A percentile compares a stretch with the other conserved stretches of the same genome.
phyloP scores from a whole-genome alignment of 2,329 filamentous ascomycete genomes.

The Neocucurbitaria cava region DNA sequence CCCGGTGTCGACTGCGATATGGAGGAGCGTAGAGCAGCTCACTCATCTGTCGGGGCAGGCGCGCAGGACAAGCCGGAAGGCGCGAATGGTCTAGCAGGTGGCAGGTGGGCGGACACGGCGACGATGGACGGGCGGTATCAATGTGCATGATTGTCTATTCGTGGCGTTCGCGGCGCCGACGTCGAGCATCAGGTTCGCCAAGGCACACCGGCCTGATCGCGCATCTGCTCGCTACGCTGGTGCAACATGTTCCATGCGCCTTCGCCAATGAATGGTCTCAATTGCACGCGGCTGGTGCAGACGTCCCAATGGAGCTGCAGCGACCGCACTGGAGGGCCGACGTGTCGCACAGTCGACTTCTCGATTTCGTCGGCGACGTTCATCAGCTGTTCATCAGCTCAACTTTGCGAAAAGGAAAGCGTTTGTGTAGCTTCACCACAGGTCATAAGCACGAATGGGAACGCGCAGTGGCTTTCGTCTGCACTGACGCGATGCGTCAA shows the following conservation, averaged over 20 bases:
- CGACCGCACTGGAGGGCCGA: not conserved
- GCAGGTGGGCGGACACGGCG: conserved; percentile 15
- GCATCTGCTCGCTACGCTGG: conserved; percentile 8
- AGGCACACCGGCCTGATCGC: conserved; percentile 20
- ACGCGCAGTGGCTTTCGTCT: not conserved
- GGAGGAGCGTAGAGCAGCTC: conserved; percentile 29
- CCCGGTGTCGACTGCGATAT: conserved; percentile 29
- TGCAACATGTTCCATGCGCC: conserved; percentile 15
- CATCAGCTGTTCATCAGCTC: not conserved
- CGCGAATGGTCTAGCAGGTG: conserved; percentile 3
- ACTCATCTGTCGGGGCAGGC: conserved; percentile 33
- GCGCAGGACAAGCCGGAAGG: conserved; percentile 7
- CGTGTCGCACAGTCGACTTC: not conserved
- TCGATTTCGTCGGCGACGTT: not conserved
- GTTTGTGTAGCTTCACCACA: not conserved
- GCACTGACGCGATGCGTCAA: not conserved
- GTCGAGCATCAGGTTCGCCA: conserved; percentile 17
- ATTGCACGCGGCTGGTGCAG: conserved; percentile 11
- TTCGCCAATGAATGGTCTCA: conserved; percentile 10
- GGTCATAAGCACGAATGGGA: not conserved
- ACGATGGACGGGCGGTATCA: conserved; percentile 22
- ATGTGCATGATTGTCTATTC: conserved; percentile 31
- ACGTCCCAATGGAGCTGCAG: conserved; percentile 16
- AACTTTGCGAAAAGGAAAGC: not conserved
- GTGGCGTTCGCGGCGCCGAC: conserved; percentile 32